phyloP scores from a whole-genome alignment of 2,329 filamentous ascomycete genomes.

The Phialophora expanda region DNA sequence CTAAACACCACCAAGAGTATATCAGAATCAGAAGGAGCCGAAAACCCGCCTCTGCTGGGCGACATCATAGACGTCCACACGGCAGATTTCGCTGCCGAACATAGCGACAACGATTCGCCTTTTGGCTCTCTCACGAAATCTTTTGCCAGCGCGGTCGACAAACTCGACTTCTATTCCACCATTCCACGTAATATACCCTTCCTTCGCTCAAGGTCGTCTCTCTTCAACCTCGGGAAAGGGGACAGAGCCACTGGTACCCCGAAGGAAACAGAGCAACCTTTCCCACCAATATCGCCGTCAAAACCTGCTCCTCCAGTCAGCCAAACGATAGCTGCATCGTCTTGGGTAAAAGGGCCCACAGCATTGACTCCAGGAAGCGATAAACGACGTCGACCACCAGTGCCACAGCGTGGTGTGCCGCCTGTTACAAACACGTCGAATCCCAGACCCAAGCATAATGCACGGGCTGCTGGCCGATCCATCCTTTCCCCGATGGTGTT shows the following conservation, averaged over 20 bases:
- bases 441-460: not conserved
- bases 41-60: conserved; percentile 28
- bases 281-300: conserved; percentile 12
- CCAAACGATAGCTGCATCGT: conserved; percentile 6
- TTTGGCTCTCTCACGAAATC: conserved; percentile 37
- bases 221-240: conserved; percentile 27
- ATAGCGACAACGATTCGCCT: conserved; percentile 29
- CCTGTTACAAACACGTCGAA: not conserved
- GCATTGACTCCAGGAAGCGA: not conserved
- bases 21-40: conserved; percentile 8
- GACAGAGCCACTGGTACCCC: conserved; percentile 4
- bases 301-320: conserved; percentile 8
- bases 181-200: conserved; percentile 30
- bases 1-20: conserved; percentile 22
- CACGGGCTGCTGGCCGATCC: conserved; percentile 2
- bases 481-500: conserved; percentile 27
- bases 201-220: conserved; percentile 26
- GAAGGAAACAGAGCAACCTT: conserved; percentile 11
- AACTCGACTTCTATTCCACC: conserved; percentile 34
- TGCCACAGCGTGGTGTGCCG: not conserved
- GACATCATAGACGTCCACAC: conserved; percentile 17
- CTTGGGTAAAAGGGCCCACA: not conserved
- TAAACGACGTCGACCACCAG: not conserved
- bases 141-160: conserved; percentile 37
- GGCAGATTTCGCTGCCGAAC: conserved; percentile 22